A percentile compares a stretch with the other conserved stretches of the same genome.
phyloP scores from a whole-genome alignment of 441 rosid species.

The Aleurites moluccanus region DNA sequence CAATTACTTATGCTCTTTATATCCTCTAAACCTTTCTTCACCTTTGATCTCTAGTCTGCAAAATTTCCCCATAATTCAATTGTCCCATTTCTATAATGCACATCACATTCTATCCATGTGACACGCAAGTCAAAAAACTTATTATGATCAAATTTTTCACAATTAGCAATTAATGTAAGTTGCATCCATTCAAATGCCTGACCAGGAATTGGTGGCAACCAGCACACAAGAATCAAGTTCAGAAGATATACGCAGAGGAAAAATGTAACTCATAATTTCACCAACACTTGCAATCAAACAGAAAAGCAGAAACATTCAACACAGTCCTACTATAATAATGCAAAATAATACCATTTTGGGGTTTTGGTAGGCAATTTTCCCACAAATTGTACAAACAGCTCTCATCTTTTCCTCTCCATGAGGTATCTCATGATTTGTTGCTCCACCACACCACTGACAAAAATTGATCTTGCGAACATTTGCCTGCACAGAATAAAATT shows the following conservation, averaged over 20 bases:
- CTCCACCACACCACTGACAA: conserved; percentile 97
- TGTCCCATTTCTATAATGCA: not conserved
- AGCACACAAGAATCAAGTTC: not conserved
- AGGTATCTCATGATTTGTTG: conserved; percentile 80
- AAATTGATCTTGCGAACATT: conserved; percentile 66
- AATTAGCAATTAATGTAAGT: not conserved
- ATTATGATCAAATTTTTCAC: not conserved
- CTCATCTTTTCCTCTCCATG: conserved; percentile 86
- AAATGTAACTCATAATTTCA: not conserved
- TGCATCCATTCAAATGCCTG: not conserved
- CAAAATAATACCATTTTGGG: conserved; percentile 77
- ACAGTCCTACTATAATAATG: not conserved
- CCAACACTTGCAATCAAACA: conserved; percentile 3
- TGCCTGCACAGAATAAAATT: conserved; percentile 43
- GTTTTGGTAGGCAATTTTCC: conserved; percentile 80
- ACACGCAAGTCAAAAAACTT: not conserved
- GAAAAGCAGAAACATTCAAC: conserved; percentile 8
- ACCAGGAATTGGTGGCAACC: not conserved
- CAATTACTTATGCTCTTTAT: conserved; percentile 2
- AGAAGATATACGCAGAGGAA: not conserved
- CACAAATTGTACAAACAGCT: conserved; percentile 80
- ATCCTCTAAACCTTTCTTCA: not conserved
- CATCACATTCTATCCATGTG: not conserved
- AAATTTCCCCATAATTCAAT: not conserved
- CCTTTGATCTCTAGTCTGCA: not conserved